Evolutionary conservation across 805 yeast species (phyloP).

Genomic region (Suhomyces sp.): DNA sequence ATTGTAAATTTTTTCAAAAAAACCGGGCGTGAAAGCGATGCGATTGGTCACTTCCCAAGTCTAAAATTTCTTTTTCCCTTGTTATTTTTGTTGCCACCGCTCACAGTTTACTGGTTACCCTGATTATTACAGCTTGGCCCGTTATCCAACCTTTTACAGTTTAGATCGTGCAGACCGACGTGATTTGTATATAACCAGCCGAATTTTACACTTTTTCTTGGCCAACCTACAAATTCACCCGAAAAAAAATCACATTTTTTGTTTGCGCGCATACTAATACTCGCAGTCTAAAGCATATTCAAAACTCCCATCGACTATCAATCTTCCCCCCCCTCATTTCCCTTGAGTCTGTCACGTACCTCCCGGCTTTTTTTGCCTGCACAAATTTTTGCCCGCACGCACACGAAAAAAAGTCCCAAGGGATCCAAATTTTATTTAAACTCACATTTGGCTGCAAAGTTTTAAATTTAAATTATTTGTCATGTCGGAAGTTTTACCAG

Average conservation of each 20-base stretch:
- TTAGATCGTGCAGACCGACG: conserved; percentile 4
- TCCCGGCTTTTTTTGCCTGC: not conserved
- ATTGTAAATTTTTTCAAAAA: conserved; percentile 1
- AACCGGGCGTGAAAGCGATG: conserved; percentile 6
- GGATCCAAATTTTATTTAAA: conserved; percentile 1
- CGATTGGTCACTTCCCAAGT: conserved; percentile 8
- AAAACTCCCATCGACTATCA: not conserved
- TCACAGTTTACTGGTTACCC: conserved; percentile 1
- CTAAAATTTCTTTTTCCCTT: conserved; percentile 3
- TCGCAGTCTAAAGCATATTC: not conserved
- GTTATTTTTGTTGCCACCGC: conserved; percentile 1
- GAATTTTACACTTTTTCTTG: conserved; percentile 6
- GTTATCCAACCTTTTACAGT: not conserved
- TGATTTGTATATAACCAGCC: conserved; percentile 6
- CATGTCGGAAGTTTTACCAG: conserved; percentile 31
- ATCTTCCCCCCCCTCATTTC: not conserved
- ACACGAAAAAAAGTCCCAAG: not conserved
- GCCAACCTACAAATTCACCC: conserved; percentile 2
- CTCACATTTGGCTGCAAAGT: conserved; percentile 4
- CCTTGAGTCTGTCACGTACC: not conserved
- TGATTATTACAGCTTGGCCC: not conserved
- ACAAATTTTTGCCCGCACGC: conserved; percentile 1
- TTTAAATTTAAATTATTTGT: not conserved
- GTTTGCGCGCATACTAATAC: conserved; percentile 3
- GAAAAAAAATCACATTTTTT: not conserved